Percentiles rank a stretch among this genome's conserved stretches.
Evolutionary conservation across 768 basidiomycete species (phyloP).

Genomic region (Xerocomellus chrysenteron): DNA sequence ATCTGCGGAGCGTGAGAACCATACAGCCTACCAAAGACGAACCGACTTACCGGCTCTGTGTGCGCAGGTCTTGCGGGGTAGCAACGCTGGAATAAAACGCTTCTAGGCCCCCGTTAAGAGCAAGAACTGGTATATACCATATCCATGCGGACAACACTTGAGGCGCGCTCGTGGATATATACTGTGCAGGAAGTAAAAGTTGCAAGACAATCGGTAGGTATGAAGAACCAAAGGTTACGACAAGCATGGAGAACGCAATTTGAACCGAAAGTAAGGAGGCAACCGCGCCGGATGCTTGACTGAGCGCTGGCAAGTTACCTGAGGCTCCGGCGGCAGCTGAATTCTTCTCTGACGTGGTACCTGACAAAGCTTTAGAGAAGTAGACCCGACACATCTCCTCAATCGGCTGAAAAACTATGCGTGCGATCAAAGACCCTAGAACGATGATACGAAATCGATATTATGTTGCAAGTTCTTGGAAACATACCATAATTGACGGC

Average conservation of each 20-base stretch:
- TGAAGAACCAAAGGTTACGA: constrained; percentile 71
- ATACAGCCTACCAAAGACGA: not conserved
- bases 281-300: constrained; percentile 51
- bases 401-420: constrained; percentile 92
- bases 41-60: constrained; percentile 57
- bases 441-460: not conserved
- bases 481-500: constrained; percentile 90
- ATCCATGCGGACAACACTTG: constrained; percentile 76
- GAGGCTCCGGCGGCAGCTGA: not conserved
- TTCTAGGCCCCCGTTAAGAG: constrained; percentile 88
- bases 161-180: constrained; percentile 77
- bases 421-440: constrained; percentile 86
- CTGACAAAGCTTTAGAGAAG: constrained; percentile 68
- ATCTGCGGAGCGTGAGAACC: constrained; percentile 36
- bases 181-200: constrained; percentile 68
- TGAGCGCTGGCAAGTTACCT: constrained; percentile 18
- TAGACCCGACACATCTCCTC: constrained; percentile 90
- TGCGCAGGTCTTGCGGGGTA: constrained; percentile 58
- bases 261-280: constrained; percentile 65
- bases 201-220: constrained; percentile 70
- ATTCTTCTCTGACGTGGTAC: constrained; percentile 10
- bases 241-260: constrained; percentile 60
- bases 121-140: constrained; percentile 87
- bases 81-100: constrained; percentile 87
- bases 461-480: not conserved